These are phyloP conservation scores for Cladosporium sp. DNA, from an alignment of 2,329 filamentous ascomycete species.

Conservation along the genomic window DNA sequence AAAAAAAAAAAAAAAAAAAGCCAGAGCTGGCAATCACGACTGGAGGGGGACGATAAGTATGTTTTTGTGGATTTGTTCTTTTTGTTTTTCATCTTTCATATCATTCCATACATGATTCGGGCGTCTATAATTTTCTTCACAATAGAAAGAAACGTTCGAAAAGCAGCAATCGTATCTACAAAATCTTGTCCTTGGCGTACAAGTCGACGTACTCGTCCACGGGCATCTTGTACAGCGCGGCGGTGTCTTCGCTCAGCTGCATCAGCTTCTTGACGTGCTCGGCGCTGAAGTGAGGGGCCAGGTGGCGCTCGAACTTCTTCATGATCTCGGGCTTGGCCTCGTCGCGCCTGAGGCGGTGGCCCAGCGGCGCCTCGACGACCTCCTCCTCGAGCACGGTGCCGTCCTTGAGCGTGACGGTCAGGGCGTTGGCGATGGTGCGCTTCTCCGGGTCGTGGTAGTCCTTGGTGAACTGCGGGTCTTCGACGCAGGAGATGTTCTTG, in stretches of 20 bases:
- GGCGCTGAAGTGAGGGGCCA: conserved; percentile 77
- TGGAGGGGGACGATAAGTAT: too few relatives aligned
- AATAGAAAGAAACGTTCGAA: too few relatives aligned
- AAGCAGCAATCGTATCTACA: conserved; percentile 22
- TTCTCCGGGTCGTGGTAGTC: conserved; percentile 95
- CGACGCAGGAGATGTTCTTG: conserved; percentile 91
- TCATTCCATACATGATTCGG: too few relatives aligned
- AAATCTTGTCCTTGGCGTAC: conserved; percentile 60
- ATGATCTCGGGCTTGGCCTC: conserved; percentile 98
- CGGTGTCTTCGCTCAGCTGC: conserved; percentile 71
- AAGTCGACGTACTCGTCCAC: conserved; percentile 94
- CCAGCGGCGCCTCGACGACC: conserved; percentile 89
- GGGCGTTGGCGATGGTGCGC: conserved; percentile 94
- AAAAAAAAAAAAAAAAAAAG: too few relatives aligned
- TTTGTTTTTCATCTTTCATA: too few relatives aligned
- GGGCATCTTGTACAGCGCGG: conserved; percentile 74
- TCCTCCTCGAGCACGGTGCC: conserved; percentile 89
- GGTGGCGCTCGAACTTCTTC: conserved; percentile 91
- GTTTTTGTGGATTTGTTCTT: too few relatives aligned
- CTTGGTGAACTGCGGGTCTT: conserved; percentile 89
- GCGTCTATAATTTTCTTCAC: too few relatives aligned
- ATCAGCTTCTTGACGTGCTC: conserved; percentile 79
- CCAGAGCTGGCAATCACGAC: too few relatives aligned
- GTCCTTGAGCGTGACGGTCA: conserved; percentile 93
- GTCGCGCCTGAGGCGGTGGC: conserved; percentile 85